Evolutionary conservation across 345 rosid species (phyloP).

Genomic region (Populus simonii): DNA sequence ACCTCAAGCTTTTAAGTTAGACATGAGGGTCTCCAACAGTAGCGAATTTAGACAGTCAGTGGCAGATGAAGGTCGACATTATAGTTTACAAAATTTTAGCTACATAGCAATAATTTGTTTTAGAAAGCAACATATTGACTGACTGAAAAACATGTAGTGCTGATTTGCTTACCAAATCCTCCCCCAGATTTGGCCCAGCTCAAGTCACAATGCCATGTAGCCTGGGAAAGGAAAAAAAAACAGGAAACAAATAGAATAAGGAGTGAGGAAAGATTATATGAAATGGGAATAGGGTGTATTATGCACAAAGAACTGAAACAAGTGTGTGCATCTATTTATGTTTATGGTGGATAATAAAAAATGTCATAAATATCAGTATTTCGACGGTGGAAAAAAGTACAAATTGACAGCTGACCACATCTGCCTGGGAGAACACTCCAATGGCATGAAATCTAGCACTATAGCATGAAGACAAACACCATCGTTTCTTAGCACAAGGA

Average conservation of each 20-base stretch:
- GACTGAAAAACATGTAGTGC: neutral
- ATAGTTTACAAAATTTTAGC: neutral
- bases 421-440: slow-evolving; percentile 34
- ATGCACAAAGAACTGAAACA: neutral
- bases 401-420: slow-evolving; percentile 7
- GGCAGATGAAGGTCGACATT: no score
- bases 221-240: slow-evolving; percentile 1
- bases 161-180: slow-evolving; percentile 26
- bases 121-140: neutral
- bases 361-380: neutral
- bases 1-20: no score
- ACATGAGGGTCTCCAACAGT: no score
- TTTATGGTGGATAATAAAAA: neutral
- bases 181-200: slow-evolving; percentile 24
- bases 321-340: neutral
- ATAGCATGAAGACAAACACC: slow-evolving; percentile 41
- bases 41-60: no score
- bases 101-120: neutral
- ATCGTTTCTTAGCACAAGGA: slow-evolving; percentile 19
- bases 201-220: slow-evolving; percentile 30
- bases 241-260: neutral
- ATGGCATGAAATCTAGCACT: slow-evolving; percentile 17
- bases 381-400: neutral
- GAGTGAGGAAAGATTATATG: neutral
- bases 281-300: no score